Evolutionary conservation across 169 alveolate genomes (phyloP).

Genomic region (Plasmodium gonderi): DNA sequence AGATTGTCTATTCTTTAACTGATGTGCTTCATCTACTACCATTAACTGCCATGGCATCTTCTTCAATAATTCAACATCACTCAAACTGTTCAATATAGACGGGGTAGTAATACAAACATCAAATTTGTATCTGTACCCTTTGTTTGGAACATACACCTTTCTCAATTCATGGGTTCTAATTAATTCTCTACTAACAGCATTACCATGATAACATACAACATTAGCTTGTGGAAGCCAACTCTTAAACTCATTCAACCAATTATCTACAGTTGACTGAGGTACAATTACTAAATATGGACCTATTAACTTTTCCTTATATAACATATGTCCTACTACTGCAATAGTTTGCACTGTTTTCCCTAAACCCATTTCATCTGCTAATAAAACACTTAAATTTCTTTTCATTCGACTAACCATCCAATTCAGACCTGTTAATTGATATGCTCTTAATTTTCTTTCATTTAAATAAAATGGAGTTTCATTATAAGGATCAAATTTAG

Average conservation of each 20-base stretch:
- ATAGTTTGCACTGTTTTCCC: constrained; percentile 96
- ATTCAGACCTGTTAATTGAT: constrained; percentile 95
- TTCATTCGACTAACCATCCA: constrained; percentile 96
- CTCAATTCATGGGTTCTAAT: constrained; percentile 88
- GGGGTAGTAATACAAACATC: constrained; percentile 93
- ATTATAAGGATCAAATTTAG: constrained; percentile 91
- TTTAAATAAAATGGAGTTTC: constrained; percentile 90
- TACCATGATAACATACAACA: constrained; percentile 94
- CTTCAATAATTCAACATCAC: constrained; percentile 90
- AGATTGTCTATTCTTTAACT: constrained; percentile 91
- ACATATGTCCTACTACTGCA: constrained; percentile 92
- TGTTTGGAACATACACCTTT: constrained; percentile 82
- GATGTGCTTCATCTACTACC: constrained; percentile 96
- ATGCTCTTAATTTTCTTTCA: constrained; percentile 90
- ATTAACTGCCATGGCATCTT: constrained; percentile 91
- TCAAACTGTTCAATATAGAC: constrained; percentile 87
- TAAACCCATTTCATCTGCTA: constrained; percentile 97
- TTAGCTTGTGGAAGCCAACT: constrained; percentile 94
- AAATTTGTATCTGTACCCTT: constrained; percentile 85
- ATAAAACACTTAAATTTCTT: constrained; percentile 92
- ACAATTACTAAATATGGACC: constrained; percentile 95
- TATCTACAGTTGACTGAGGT: constrained; percentile 96
- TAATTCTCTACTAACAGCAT: constrained; percentile 91
- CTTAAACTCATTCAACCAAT: constrained; percentile 96
- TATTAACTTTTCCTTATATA: constrained; percentile 87